A percentile compares a stretch with the other conserved stretches of the same genome.
Conservation (phyloP, 2,329 filamentous ascomycete species). For the Phialophora tarda region DNA sequence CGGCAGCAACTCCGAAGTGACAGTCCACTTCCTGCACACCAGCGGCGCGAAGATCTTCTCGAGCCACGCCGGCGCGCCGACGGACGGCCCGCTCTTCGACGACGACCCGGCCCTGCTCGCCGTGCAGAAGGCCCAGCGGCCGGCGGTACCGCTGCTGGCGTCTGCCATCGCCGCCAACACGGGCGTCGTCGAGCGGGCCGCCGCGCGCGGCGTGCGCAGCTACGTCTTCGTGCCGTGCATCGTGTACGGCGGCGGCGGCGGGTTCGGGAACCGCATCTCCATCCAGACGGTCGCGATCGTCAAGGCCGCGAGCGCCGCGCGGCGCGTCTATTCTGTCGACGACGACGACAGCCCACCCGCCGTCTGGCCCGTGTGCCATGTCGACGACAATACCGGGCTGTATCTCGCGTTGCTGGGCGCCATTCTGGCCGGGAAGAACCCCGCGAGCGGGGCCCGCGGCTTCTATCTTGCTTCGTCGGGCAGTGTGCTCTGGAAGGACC, state of each 20-base stretch:
- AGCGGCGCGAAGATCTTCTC: conserved; percentile 61
- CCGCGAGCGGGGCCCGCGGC: conserved; percentile 52
- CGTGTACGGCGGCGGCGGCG: conserved; percentile 58
- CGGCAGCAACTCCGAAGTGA: not conserved
- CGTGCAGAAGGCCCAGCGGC: conserved; percentile 49
- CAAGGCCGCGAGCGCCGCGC: conserved; percentile 50
- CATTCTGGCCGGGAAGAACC: conserved; percentile 50
- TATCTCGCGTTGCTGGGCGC: conserved; percentile 55
- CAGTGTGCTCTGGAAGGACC: conserved; percentile 56
- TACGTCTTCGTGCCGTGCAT: conserved; percentile 63
- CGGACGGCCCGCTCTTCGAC: conserved; percentile 51
- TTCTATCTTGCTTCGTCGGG: conserved; percentile 60
- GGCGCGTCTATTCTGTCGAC: conserved; percentile 53
- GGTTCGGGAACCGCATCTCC: conserved; percentile 59
- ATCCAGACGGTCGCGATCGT: conserved; percentile 60
- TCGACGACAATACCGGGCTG: conserved; percentile 55
- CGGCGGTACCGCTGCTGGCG: conserved; percentile 39
- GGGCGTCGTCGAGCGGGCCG: conserved; percentile 52
- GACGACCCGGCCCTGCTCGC: conserved; percentile 52
- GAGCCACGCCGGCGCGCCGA: conserved; percentile 53
- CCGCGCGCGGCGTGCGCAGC: conserved; percentile 51
- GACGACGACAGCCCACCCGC: conserved; percentile 45
- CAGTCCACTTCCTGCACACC: conserved; percentile 42
- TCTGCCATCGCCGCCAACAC: conserved; percentile 50
- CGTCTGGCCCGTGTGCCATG: conserved; percentile 61